Conservation (phyloP, 73 alveolate genomes). For the Paramecium pentaurelia region DNA sequence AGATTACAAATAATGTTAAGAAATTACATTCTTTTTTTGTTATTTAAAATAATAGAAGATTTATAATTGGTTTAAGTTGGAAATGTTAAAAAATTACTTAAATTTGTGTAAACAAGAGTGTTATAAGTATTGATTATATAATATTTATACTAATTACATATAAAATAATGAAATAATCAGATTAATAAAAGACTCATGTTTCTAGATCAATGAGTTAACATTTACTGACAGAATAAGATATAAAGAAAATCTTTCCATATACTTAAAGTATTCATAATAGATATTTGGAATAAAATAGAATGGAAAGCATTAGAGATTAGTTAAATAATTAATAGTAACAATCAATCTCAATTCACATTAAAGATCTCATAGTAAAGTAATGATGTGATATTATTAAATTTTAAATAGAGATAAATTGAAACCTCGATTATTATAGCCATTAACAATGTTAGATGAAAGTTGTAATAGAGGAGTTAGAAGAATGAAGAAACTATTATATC, state of each 20-base stretch:
- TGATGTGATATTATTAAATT: not conserved
- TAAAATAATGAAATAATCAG: not conserved
- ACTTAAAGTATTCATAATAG: not conserved
- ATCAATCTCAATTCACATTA: not conserved
- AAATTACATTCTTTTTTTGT: not conserved
- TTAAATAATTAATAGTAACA: not conserved
- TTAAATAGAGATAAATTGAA: not conserved
- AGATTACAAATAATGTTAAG: not conserved
- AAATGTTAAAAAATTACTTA: not conserved
- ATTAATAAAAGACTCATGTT: not conserved
- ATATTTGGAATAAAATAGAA: constrained; percentile 7
- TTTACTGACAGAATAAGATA: not conserved
- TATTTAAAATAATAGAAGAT: not conserved
- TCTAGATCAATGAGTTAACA: constrained; percentile 33
- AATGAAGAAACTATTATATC: constrained; percentile 8
- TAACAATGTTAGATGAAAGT: constrained; percentile 33
- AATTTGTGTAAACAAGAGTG: not conserved
- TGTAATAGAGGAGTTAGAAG: not conserved
- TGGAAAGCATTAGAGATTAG: not conserved
- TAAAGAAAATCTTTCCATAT: not conserved
- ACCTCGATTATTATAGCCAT: not conserved
- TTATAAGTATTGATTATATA: not conserved
- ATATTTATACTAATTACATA: not conserved
- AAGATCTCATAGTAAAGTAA: not conserved
- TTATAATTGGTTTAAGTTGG: not conserved